Evolutionary conservation across 202 grass and related monocot species (phyloP), one percentile per base, ranked within the genome.

Genomic region (Setaria viridis): DNA sequence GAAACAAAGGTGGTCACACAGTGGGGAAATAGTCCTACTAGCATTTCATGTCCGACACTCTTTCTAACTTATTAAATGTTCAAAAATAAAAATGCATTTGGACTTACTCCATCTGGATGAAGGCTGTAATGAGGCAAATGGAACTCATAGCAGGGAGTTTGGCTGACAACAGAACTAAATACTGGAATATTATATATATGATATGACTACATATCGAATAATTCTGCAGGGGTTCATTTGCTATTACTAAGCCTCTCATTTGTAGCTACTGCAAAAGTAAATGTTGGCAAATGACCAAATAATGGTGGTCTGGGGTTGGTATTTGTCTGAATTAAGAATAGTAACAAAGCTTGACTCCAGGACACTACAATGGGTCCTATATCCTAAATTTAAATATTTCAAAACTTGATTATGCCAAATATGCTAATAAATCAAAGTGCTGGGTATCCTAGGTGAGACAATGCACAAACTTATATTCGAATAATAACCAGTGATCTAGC

Each of bases 111-210:
- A 25, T 88, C 8, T 73, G 19, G 58, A 48, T n/a, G 60, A 74
- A 77, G 15, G n/a, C 51, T 84, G 59, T 41, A 80, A 67, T 32
- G 14, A 59, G 15, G 51, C 65, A 81, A 81, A 81, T 45, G n/a
- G 35, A 81, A 81, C 64, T 57, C 65, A 58, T 10, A 46, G 21
- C 13, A 11, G 37, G 51, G 37, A 46, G 4, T 69, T 58, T 58
- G 9, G 6, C 8, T 67, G 11, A 46, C 21, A 59, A 82, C 13
- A 77, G 25, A 77, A 74, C 48, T 79, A 56, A 84, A 19, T 9
- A 35, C 30, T 19, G 42, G n/a, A 59, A 73, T 65, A 73, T 39
- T 46, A 74, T 17, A 66, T 78, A 65, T 56, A 39, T 20, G 6
- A 72, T 56, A 39, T 20, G 6, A 58, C 48, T 25, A 72, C 29